Base-by-base conservation (phyloP, 345 rosid species). In the Turnera subulata region DNA sequence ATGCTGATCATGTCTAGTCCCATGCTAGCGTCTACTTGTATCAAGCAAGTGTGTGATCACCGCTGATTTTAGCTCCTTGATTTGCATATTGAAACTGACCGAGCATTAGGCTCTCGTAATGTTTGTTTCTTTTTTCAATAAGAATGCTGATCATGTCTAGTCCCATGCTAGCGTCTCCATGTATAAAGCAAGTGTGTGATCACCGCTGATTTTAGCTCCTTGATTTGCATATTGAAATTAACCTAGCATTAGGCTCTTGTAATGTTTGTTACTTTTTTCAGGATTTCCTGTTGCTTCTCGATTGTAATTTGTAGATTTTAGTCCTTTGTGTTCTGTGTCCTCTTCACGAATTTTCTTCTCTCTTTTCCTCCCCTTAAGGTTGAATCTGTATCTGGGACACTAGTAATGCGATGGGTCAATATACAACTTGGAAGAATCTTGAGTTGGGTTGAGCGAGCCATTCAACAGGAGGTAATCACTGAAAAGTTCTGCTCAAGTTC, bases 341-440 rank as follows among this genome's bases (percentile, higher is more conserved):
- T 23, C 37, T 23, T 19, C 9, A 18, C 23, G 2, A 6, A 33
- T 60, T 43, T 57, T 39, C 54, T 18, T 12, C 23, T 59, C 46
- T 4, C 46, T 53, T 49, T 46, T 55, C 48, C 39, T 39, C 46
- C 53, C 46, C n/a, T 32, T 61, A 89, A 70, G 99, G 80, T 93
- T 53, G 99, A 93, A 75, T 67, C 91, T 54, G 64, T 80, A 68
- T 89, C 99, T 72, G 99, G 99, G 64, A 89, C 93, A 48, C 69
- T 93, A 73, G 96, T 89, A 39, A 69, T 93, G 85, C 80, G 97
- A 63, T 93, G 99, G 99, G 73, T 93, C 66, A 93, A 93, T 78
- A 65, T 96, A 40, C 97, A 93, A 78, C 84, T 93, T 20, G 96
- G 80, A 64, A 76, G 94, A 78, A 81, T 93, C 69, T 80, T 85